Base-by-base conservation (phyloP, 2,329 filamentous ascomycete species). In the Botrytis sinoallii region DNA sequence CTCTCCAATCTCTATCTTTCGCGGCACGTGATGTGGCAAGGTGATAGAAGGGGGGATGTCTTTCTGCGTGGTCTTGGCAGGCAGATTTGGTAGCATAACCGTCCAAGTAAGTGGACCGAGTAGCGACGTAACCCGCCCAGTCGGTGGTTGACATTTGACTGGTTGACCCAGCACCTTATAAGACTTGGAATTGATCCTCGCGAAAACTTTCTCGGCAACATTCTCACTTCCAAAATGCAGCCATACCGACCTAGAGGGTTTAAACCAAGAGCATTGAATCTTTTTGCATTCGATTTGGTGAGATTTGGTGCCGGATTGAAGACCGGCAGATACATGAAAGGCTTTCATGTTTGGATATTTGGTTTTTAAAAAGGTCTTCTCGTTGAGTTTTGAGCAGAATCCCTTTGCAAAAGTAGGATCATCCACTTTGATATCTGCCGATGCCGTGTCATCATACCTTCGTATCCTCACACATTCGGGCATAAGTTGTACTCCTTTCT, bases 221-320 rank as follows among this genome's bases (percentile, higher is more conserved):
- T 76, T 72, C 32, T 72, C 74, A 55, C 75, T 77, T 52, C 77
- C 77, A 71, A 78, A 79, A 66, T 79, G 77, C 60, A 80, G 29
- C 77, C 76, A 77, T 22, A 74, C 76, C 52, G 61, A 73, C 73
- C 70, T 74, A 66, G 77, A 75, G n/a, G 78, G 40, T 74, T 77
- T 79, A 68, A 78, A 74, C 79, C 78, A 80, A 22, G 78, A 80
- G 60, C 75, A 74, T 35, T 77, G 72, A 44, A 79, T 75, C 68
- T 79, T 79, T 71, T 76, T 78, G 75, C 76, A 79, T 69, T 76
- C 76, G 44, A 74, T 74, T 73, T 61, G 61, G 74, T 75, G 22
- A 74, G 71, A 4, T 75, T 70, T 72, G 57, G 71, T 73, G 63
- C 73, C 65, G 4, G 65, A 10, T 4, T n/a, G 65, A 16, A 68